Base-by-base conservation (phyloP, 2,329 filamentous ascomycete species). In the Metarhizium rileyi region DNA sequence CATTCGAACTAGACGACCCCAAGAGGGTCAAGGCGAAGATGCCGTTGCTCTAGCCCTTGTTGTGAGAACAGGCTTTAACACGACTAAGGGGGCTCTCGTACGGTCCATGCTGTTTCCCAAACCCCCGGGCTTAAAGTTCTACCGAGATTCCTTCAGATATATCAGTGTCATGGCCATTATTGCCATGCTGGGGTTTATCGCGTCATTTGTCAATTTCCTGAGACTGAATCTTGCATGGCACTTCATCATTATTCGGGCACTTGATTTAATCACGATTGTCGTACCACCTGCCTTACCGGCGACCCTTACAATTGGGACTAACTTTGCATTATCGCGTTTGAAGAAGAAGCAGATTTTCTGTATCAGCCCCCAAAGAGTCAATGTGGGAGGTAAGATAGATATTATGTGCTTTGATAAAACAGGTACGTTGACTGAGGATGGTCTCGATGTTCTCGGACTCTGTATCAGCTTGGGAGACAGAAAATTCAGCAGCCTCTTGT, bases 21-120 rank as follows among this genome's bases (percentile, higher is more conserved):
- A 95, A 59, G 88, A 94, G 57, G 86, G 86, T 53, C 79, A 84
- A 51, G 86, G 86, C 38, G 88, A 91, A 47, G 90, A 97, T 66
- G 91, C 88, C 42, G 90, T 91, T 50, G 91, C 89, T 2, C 74
- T 98, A 33, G 93, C 91, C 12, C 84, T 98, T 68, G 90, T 95
- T 16, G 84, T 96, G 26, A 81, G 93, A 54, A 98, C 90, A 2
- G 93, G 93, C 2, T 98, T 98, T 69, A 94, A 94, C 64, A 98
- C 93, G 0, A 98, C 93, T 2, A 98, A 98, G 65, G 93, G 93
- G 23, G 88, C 93, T 9, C 73, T 98, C 18, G 90, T 98, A 52
- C 86, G 93, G 23, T 97, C 93, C 1, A 98, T 98, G 91, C 78
- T 98, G 35, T 98, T 98, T 63, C 94, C 93, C 0, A 98, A 98